These are phyloP conservation scores for Penicillium hesseltinei DNA, from an alignment of 2,329 filamentous ascomycete genomes.

Conservation along the genomic window DNA sequence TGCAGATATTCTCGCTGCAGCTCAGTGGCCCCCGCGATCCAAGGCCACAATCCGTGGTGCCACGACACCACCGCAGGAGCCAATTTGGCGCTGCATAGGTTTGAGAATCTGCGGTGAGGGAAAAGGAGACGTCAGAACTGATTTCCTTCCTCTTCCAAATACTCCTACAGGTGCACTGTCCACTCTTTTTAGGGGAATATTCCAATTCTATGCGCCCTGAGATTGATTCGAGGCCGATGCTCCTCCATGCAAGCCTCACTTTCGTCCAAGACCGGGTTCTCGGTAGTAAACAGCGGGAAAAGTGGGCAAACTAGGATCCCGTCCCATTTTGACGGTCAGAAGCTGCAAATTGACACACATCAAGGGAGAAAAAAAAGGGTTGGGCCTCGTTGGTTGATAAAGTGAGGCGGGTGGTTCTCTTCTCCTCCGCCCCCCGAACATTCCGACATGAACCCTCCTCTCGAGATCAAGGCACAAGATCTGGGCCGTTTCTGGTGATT, in stretches of 20 bases:
- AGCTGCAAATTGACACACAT: neutral
- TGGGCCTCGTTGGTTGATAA: slow-evolving; percentile 29
- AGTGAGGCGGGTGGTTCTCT: slow-evolving; percentile 34
- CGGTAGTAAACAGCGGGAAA: neutral
- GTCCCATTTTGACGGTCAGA: neutral
- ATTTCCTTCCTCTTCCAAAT: neutral
- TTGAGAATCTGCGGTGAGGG: slow-evolving; percentile 24
- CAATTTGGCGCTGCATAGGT: slow-evolving; percentile 26
- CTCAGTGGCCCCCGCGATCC: slow-evolving; percentile 17
- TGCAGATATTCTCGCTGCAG: slow-evolving; percentile 21
- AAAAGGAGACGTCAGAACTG: neutral
- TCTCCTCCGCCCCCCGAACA: slow-evolving; percentile 12
- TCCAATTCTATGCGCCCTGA: neutral
- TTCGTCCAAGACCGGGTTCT: slow-evolving; percentile 10
- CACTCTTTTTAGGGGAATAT: neutral
- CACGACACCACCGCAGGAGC: slow-evolving; percentile 35
- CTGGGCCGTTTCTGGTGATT: neutral
- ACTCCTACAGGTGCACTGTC: neutral
- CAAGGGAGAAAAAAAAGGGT: slow-evolving; percentile 23
- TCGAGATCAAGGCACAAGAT: neutral
- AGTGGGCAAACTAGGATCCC: neutral
- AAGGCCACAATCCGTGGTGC: slow-evolving; percentile 30
- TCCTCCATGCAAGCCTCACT: slow-evolving; percentile 23
- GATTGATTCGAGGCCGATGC: slow-evolving; percentile 15
- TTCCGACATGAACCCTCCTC: slow-evolving; percentile 18